These are phyloP conservation scores for Rhexocercosporidium sp. DNA, from an alignment of 2,329 filamentous ascomycete genomes.

Conservation along the genomic window DNA sequence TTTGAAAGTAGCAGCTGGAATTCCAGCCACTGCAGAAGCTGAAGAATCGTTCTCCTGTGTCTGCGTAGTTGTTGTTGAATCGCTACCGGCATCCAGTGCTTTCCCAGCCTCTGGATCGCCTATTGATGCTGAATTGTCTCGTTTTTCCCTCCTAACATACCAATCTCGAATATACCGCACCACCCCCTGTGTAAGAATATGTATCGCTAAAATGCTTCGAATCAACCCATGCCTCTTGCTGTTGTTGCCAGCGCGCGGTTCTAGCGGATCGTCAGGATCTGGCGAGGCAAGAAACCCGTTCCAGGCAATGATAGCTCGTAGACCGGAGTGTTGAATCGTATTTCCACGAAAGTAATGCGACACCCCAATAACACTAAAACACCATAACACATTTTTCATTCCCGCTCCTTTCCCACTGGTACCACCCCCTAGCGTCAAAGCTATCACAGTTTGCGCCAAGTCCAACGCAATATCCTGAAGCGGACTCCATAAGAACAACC, in stretches of 20 bases:
- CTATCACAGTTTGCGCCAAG: constrained; percentile 90
- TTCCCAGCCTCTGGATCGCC: constrained; percentile 70
- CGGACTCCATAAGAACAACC: constrained; percentile 86
- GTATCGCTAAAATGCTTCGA: constrained; percentile 72
- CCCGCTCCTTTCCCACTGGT: constrained; percentile 71
- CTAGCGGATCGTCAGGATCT: constrained; percentile 53
- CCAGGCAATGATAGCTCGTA: constrained; percentile 38
- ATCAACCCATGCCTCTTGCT: constrained; percentile 70
- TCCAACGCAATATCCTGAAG: constrained; percentile 89
- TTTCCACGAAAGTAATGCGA: constrained; percentile 40
- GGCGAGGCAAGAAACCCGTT: constrained; percentile 35
- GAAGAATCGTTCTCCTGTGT: constrained; percentile 35
- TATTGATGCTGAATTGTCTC: constrained; percentile 54
- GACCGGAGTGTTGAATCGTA: constrained; percentile 36
- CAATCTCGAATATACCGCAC: constrained; percentile 73
- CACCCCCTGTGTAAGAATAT: constrained; percentile 76
- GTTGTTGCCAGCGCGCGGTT: constrained; percentile 49
- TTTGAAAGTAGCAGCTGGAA: constrained; percentile 64
- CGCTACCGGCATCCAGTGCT: constrained; percentile 55
- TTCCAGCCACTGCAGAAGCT: constrained; percentile 29
- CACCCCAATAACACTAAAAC: constrained; percentile 66
- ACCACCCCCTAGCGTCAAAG: constrained; percentile 85
- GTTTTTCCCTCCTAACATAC: constrained; percentile 66
- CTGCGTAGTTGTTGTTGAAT: constrained; percentile 39
- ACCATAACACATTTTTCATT: constrained; percentile 73